Conservation (phyloP, 192 early-diverging fungal genomes). For the Podila horticola region DNA sequence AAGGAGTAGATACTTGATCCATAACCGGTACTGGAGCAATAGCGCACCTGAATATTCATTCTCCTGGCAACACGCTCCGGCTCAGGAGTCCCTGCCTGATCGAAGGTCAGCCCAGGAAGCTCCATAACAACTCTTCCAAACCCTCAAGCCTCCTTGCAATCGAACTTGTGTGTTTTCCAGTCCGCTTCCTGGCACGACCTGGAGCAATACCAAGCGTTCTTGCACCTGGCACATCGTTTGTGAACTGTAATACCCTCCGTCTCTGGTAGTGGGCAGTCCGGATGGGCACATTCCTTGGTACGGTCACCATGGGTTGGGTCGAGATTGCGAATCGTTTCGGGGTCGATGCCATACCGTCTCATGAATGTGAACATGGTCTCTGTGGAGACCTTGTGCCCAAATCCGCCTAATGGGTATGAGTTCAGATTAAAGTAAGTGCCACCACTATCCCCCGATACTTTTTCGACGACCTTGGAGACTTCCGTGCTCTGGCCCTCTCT, state of each 20-base stretch:
- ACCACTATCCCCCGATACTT: background rate
- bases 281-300: background rate
- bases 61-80: too few relatives aligned
- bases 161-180: background rate
- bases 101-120: too few relatives aligned
- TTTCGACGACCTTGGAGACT: constrained; percentile 11
- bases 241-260: background rate
- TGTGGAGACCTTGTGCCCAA: constrained; percentile 23
- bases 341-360: constrained; percentile 25
- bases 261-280: background rate
- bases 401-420: constrained; percentile 13
- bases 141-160: constrained; percentile 2
- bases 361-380: constrained; percentile 27
- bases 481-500: background rate
- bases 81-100: too few relatives aligned
- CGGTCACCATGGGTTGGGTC: background rate
- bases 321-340: background rate
- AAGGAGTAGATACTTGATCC: too few relatives aligned
- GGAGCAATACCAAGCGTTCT: constrained; percentile 5
- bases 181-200: background rate
- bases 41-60: too few relatives aligned
- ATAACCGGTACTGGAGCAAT: too few relatives aligned
- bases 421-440: constrained; percentile 21
- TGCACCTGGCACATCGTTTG: constrained; percentile 4
- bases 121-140: too few relatives aligned